Conservation (phyloP, 139 green algal species). For the Chlamydomonas sp. region DNA sequence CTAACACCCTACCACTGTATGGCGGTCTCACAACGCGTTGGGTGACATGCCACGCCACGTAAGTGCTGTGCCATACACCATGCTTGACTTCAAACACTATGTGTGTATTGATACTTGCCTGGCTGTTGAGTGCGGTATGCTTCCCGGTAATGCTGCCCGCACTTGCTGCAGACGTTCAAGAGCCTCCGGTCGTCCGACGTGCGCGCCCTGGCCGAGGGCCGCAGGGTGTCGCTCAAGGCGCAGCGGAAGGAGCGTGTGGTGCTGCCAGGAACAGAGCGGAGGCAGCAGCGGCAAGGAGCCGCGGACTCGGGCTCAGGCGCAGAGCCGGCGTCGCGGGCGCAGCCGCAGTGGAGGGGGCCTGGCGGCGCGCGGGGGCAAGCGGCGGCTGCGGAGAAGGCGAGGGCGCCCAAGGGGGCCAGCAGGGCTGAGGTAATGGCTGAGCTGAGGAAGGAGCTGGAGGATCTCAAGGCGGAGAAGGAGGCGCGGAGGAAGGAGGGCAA, state of each 20-base stretch:
- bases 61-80: too few species aligned
- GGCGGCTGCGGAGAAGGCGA: not conserved
- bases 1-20: too few species aligned
- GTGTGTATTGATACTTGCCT: too few species aligned
- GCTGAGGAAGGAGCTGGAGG: conserved; percentile 48
- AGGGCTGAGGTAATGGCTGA: conserved; percentile 23
- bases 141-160: not conserved
- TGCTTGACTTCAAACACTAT: too few species aligned
- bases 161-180: not conserved
- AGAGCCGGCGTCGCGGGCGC: not conserved
- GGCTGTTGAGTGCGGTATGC: not conserved
- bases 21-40: too few species aligned
- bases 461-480: conserved; percentile 48
- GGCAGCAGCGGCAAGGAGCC: not conserved
- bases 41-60: too few species aligned
- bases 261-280: not conserved
- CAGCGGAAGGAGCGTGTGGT: not conserved
- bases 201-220: not conserved
- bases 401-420: not conserved
- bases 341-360: not conserved
- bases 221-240: not conserved
- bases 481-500: not conserved
- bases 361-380: not conserved
- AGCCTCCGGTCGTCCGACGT: conserved; percentile 13
- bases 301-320: not conserved